phyloP scores from a whole-genome alignment of 352 stramenopile genomes.

The Saprolegnia diclina region DNA sequence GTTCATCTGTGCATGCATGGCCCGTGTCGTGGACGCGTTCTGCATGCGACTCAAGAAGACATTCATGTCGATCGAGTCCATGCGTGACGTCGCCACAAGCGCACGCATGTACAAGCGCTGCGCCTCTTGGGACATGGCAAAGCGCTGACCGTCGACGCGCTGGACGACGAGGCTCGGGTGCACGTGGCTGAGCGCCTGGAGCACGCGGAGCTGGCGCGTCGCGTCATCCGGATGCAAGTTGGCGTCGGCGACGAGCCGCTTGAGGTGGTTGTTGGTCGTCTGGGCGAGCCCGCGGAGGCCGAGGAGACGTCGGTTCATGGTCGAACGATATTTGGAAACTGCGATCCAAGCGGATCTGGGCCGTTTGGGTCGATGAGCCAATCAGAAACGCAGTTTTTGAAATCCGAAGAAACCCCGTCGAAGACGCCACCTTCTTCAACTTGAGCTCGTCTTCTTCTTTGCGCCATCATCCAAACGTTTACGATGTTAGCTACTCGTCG shows the following conservation, averaged over 20 bases:
- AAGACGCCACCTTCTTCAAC: not conserved
- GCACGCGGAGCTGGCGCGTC: not conserved
- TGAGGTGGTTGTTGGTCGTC: not conserved
- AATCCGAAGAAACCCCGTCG: slow-evolving; percentile 1
- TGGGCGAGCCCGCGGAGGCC: not conserved
- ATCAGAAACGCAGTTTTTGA: not conserved
- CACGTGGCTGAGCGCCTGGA: not conserved
- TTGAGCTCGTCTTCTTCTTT: not conserved
- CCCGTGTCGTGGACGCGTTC: not conserved
- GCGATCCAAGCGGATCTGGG: not conserved
- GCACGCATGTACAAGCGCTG: not conserved
- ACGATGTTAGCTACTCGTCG: not conserved
- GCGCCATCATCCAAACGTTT: not conserved
- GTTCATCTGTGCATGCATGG: not conserved
- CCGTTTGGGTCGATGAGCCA: not conserved
- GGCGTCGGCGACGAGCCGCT: not conserved
- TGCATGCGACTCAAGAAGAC: slow-evolving; percentile 35
- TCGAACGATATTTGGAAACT: not conserved
- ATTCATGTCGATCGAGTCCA: slow-evolving; percentile 69
- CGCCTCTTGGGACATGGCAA: not conserved
- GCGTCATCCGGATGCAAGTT: not conserved
- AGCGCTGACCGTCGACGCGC: not conserved
- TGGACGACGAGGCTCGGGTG: slow-evolving; percentile 1
- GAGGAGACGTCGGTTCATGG: not conserved
- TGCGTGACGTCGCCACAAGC: slow-evolving; percentile 57